Evolutionary conservation across 2,329 filamentous ascomycete species (phyloP).

Genomic region (Didymella keratinophila): DNA sequence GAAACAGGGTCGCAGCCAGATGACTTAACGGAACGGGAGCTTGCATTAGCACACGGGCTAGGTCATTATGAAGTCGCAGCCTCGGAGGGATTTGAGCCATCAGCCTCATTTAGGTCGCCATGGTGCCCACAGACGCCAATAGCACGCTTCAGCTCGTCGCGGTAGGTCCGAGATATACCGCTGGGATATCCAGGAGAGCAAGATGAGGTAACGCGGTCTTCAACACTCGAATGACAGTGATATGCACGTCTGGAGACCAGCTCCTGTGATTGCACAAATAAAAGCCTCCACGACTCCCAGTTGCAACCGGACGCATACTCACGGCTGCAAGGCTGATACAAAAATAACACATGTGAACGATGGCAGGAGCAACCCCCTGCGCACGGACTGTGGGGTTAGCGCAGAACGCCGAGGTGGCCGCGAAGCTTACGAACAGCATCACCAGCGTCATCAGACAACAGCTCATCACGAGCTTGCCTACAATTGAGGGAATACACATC

Average conservation of each 20-base stretch:
- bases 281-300: neutral
- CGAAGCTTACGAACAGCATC: constrained; percentile 4
- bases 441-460: neutral
- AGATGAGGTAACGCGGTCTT: neutral
- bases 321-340: neutral
- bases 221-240: neutral
- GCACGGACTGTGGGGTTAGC: constrained; percentile 17
- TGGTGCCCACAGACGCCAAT: constrained; percentile 2
- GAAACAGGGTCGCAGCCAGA: constrained; percentile 1
- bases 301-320: neutral
- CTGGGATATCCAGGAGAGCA: constrained; percentile 1
- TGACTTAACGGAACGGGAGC: constrained; percentile 1
- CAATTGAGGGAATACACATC: neutral
- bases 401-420: neutral
- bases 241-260: neutral
- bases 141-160: neutral
- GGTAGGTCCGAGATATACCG: neutral
- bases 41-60: constrained; percentile 8
- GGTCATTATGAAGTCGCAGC: neutral
- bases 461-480: neutral
- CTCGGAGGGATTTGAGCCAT: neutral
- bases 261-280: neutral
- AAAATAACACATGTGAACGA: neutral
- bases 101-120: constrained; percentile 1
- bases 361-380: neutral